Base-by-base conservation (phyloP, 2,329 filamentous ascomycete genomes). In the Helotiales sp. region DNA sequence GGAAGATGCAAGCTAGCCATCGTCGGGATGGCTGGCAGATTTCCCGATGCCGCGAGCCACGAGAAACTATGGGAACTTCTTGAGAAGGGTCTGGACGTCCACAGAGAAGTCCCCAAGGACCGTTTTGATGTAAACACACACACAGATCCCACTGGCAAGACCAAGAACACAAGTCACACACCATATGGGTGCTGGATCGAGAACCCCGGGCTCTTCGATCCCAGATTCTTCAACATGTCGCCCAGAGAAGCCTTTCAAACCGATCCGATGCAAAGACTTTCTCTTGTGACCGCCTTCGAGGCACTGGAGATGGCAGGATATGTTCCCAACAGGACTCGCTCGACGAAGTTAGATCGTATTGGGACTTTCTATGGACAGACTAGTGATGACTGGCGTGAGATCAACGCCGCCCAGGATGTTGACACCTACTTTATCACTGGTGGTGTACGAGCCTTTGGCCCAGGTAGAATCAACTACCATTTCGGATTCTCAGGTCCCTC, bases 201-300 rank as follows among this genome's bases (percentile, higher is more conserved):
- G 69, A 86, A 93, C 69, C 91, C 91, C 0, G 91, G 91, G 64
- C 82, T 91, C 57, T 95, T 95, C 75, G 92, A 95, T 73, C 89
- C 91, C n/a, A 84, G 89, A 0, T 94, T 95, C 80, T 95, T 95
- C 85, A 93, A 93, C 79, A 93, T 95, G 89, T 93, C 91, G 40
- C 91, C 91, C 6, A 87, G 91, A 72, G 91, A 95, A 79, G 92
- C 92, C 30, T 86, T 88, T 61, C 91, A 93, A 76, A 93, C 91
- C 1, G 92, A 95, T 76, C 92, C 92, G 0, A 93, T 93, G 86
- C 91, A 93, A 77, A 86, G 92, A 73, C 83, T 94, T 71, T 90
- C 91, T 2, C 80, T 96, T 24, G 87, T 89, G 8, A 93, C 91
- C 2, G 91, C 91, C 0, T 95, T 93, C 73, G 92, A 95, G 75